These are phyloP conservation scores for Globisporangium rhizosaccharum DNA, from an alignment of 352 stramenopile species.

Conservation along the genomic window DNA sequence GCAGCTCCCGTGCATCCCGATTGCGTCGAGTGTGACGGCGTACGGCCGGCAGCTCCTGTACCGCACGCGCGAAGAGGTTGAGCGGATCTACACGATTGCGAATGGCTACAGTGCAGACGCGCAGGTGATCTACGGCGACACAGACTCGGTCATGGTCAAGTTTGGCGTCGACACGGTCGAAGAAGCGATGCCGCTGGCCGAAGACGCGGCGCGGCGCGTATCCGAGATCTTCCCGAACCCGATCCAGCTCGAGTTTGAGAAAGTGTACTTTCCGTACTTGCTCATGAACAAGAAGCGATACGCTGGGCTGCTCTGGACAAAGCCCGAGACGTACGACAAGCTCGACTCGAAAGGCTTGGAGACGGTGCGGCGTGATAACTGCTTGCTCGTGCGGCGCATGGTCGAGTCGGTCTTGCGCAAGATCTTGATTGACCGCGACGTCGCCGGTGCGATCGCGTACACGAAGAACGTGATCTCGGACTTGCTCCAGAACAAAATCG, in stretches of 20 bases:
- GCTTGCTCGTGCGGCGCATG: slow-evolving; percentile 95
- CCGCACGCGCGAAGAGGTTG: slow-evolving; percentile 95
- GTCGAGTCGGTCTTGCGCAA: slow-evolving; percentile 97
- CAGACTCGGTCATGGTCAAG: slow-evolving; percentile 99
- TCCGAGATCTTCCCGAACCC: slow-evolving; percentile 96
- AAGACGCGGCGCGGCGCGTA: slow-evolving; percentile 94
- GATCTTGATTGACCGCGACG: slow-evolving; percentile 97
- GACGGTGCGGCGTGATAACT: slow-evolving; percentile 99
- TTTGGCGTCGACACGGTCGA: slow-evolving; percentile 95
- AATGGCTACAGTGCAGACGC: slow-evolving; percentile 94
- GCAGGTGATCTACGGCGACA: slow-evolving; percentile 99
- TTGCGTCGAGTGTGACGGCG: slow-evolving; percentile 96
- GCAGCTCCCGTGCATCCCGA: slow-evolving; percentile 97
- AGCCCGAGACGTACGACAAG: slow-evolving; percentile 98
- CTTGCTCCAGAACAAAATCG: slow-evolving; percentile 99
- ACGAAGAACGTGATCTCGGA: slow-evolving; percentile 97
- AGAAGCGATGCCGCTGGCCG: slow-evolving; percentile 97
- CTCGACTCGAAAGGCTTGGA: slow-evolving; percentile 98
- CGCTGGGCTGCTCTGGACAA: slow-evolving; percentile 74
- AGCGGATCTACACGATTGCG: slow-evolving; percentile 93
- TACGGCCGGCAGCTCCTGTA: slow-evolving; percentile 98
- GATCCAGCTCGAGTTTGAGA: slow-evolving; percentile 99
- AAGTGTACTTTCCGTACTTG: slow-evolving; percentile 99
- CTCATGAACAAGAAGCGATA: slow-evolving; percentile 99
- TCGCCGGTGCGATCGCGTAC: slow-evolving; percentile 95